These are phyloP conservation scores for Penicillium taxi DNA, from an alignment of 495 filamentous ascomycete genomes.

Conservation along the genomic window DNA sequence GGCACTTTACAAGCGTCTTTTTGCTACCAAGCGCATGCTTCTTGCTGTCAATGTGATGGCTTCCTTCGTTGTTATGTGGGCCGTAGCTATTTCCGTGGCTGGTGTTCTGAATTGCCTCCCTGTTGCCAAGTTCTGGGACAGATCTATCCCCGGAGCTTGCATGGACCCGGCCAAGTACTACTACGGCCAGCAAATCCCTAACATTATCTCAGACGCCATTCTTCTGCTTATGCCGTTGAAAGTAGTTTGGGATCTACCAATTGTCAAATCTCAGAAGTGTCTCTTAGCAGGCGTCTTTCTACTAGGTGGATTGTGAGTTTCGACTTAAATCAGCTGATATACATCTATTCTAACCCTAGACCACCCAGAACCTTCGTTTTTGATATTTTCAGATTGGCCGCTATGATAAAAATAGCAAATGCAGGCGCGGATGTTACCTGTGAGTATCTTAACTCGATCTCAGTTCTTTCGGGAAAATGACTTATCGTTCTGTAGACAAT, in stretches of 20 bases:
- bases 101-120: constrained; percentile 29
- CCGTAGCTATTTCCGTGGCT: constrained; percentile 19
- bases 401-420: constrained; percentile 14
- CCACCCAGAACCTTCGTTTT: constrained; percentile 15
- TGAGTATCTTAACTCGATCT: constrained; percentile 3
- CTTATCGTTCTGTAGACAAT: constrained; percentile 15
- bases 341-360: not conserved
- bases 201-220: constrained; percentile 33
- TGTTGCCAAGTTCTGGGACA: constrained; percentile 25
- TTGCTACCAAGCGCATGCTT: constrained; percentile 22
- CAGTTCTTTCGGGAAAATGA: not conserved
- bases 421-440: constrained; percentile 20
- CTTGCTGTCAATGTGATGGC: constrained; percentile 20
- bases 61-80: constrained; percentile 25
- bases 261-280: constrained; percentile 29
- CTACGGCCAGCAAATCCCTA: constrained; percentile 31
- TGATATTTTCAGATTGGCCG: constrained; percentile 12
- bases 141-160: constrained; percentile 19
- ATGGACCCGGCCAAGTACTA: constrained; percentile 24
- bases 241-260: constrained; percentile 33
- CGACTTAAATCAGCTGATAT: not conserved
- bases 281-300: constrained; percentile 34
- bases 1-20: constrained; percentile 33
- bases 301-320: constrained; percentile 31
- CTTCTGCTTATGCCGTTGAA: constrained; percentile 43